These are phyloP conservation scores for Penicillium paneum DNA, from an alignment of 2,329 filamentous ascomycete genomes.

Conservation along the genomic window DNA sequence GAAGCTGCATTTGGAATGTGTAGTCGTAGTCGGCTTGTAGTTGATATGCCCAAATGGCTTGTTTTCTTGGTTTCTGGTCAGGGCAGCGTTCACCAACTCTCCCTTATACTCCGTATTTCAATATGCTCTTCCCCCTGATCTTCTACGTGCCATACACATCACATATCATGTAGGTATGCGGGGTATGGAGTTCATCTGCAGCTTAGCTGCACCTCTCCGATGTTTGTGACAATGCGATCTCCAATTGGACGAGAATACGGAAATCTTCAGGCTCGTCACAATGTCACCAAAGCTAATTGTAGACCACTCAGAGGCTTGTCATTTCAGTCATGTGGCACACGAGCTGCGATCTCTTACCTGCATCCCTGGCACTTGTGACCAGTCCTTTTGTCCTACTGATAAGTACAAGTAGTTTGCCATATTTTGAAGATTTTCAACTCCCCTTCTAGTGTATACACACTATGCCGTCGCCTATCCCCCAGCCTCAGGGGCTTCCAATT, in stretches of 20 bases:
- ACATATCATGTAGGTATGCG: background rate
- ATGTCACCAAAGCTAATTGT: background rate
- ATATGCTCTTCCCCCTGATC: no score
- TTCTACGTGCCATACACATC: background rate
- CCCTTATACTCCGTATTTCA: no score
- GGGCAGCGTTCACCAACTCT: no score
- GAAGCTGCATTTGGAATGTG: background rate
- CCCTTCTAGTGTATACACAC: background rate
- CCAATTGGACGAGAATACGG: background rate
- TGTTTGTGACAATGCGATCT: background rate
- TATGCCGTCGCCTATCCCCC: constrained; percentile 51
- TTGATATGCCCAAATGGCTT: background rate
- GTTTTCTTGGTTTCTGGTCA: no score
- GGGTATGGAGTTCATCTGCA: background rate
- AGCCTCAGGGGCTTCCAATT: constrained; percentile 50
- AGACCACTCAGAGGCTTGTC: background rate
- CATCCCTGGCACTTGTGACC: background rate
- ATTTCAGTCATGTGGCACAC: background rate
- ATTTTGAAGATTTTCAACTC: background rate
- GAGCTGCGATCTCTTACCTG: background rate
- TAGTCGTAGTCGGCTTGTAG: background rate
- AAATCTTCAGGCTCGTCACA: background rate
- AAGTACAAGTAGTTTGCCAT: background rate
- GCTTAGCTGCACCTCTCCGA: background rate
- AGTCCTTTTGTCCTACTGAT: background rate